Evolutionary conservation across 2,329 filamentous ascomycete species (phyloP), one percentile per base, ranked within the genome.

Genomic region (Diaporthe humulicola): DNA sequence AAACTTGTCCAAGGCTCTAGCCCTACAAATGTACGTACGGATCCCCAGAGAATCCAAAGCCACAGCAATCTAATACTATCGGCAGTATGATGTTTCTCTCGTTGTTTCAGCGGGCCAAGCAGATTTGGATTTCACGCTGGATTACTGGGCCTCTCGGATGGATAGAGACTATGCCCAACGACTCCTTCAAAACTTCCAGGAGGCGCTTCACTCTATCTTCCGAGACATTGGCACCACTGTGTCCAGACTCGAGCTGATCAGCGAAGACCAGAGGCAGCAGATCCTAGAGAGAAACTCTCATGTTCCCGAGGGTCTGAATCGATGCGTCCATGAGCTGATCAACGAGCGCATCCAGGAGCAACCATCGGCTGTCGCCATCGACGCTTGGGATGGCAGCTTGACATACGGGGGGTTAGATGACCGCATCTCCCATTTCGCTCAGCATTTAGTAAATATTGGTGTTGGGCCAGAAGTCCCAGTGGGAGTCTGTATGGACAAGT

Each of bases 401-500:
- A 77, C 75, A 2, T 75, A 70, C 57, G 25, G 8, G 22, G 72
- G 76, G 2, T 54, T 77, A 2, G 69, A 76, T 22, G n/a, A 52
- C 38, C 30, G 40, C n/a, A 73, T 56, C 28, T 38, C 30, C 14
- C 36, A 38, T 17, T 50, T 77, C 15, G 75, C 76, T 15, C 30
- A 25, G 10, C 45, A 76, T 25, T 25, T 77, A 14, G n/a, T 58
- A 17, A 50, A 50, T 25, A 50, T 50, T 50, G 45, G 45, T 50
- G 71, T 78, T 52, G 73, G 70, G 19, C 48, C 30, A 52, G 77
- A 71, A 10, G 50, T 42, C 40, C 52, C 74, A 22, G 70, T 78
- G n/a, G 73, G 73, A 14, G 66, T 79, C 4, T 76, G 73, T 19
- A 75, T 78, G 38, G 69, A 75, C 19, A 78, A 78, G 60, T 77